Evolutionary conservation across 2,329 filamentous ascomycete genomes (phyloP).

Genomic region (Ceratocystis papillata): DNA sequence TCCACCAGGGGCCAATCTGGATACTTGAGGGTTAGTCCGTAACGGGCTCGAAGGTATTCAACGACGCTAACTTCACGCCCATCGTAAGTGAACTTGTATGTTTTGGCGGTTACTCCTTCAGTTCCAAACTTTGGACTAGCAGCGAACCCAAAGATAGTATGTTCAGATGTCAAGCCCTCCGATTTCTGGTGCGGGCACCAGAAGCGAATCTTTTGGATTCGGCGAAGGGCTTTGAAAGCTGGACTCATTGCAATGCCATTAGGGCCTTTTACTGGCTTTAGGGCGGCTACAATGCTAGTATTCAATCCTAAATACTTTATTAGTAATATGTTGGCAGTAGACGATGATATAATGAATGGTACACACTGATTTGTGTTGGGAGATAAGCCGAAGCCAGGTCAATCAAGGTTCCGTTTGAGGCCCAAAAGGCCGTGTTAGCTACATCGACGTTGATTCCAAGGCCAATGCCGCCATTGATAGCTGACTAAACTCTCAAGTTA

Average conservation of each 20-base stretch:
- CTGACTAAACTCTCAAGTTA: constrained; percentile 15
- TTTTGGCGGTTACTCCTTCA: constrained; percentile 41
- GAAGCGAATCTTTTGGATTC: constrained; percentile 47
- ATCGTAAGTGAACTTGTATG: constrained; percentile 45
- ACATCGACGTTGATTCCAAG: constrained; percentile 83
- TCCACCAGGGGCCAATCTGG: constrained; percentile 47
- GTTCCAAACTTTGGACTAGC: constrained; percentile 37
- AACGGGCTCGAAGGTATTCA: constrained; percentile 48
- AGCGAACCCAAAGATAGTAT: constrained; percentile 43
- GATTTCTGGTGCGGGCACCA: constrained; percentile 40
- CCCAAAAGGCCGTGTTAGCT: constrained; percentile 85
- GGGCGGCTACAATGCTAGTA: not conserved
- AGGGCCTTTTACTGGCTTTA: constrained; percentile 1
- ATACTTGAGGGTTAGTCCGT: constrained; percentile 40
- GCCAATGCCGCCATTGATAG: constrained; percentile 39
- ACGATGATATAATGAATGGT: not conserved
- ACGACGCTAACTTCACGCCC: constrained; percentile 38
- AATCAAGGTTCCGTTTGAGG: constrained; percentile 33
- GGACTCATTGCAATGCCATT: constrained; percentile 3
- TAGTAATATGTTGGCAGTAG: not conserved
- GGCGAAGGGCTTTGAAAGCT: constrained; percentile 41
- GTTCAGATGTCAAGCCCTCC: constrained; percentile 39
- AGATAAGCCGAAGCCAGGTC: constrained; percentile 27
- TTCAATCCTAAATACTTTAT: not conserved
- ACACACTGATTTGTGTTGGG: not conserved